Conservation (phyloP, 345 rosid genomes). For the Rhodamnia rubescens region DNA sequence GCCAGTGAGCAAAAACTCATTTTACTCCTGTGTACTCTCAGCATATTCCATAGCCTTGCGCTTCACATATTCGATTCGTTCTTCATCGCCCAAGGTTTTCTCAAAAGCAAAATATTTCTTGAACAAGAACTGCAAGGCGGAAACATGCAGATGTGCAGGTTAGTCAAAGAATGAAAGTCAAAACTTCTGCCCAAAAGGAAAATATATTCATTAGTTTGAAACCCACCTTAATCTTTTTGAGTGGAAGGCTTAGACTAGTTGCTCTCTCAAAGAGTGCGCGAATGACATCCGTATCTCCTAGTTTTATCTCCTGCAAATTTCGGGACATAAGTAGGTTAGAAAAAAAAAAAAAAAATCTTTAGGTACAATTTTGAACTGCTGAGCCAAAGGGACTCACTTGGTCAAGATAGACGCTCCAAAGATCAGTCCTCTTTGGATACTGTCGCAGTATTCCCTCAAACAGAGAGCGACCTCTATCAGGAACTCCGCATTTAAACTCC, state of each 20-base stretch:
- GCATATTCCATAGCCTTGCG: slow-evolving; percentile 81
- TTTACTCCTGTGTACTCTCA: slow-evolving; percentile 30
- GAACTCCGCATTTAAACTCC: slow-evolving; percentile 80
- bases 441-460: slow-evolving; percentile 82
- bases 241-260: slow-evolving; percentile 69
- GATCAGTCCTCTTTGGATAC: slow-evolving; percentile 90
- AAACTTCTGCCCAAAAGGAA: neutral
- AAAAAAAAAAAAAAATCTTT: neutral
- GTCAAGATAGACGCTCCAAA: slow-evolving; percentile 95
- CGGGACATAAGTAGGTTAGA: neutral
- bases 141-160: neutral
- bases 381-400: slow-evolving; percentile 35
- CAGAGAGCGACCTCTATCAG: slow-evolving; percentile 80
- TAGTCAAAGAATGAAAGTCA: neutral
- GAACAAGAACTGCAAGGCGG: slow-evolving; percentile 61
- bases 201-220: neutral
- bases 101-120: slow-evolving; percentile 80
- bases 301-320: slow-evolving; percentile 55
- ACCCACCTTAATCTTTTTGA: slow-evolving; percentile 76
- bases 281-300: slow-evolving; percentile 59
- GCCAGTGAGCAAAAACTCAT: neutral
- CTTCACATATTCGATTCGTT: slow-evolving; percentile 55
- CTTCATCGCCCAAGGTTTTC: slow-evolving; percentile 49
- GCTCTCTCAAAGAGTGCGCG: slow-evolving; percentile 83
- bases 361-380: neutral